These are phyloP conservation scores for Rosa multiflora DNA, from an alignment of 306 rosid genomes.

Conservation along the genomic window DNA sequence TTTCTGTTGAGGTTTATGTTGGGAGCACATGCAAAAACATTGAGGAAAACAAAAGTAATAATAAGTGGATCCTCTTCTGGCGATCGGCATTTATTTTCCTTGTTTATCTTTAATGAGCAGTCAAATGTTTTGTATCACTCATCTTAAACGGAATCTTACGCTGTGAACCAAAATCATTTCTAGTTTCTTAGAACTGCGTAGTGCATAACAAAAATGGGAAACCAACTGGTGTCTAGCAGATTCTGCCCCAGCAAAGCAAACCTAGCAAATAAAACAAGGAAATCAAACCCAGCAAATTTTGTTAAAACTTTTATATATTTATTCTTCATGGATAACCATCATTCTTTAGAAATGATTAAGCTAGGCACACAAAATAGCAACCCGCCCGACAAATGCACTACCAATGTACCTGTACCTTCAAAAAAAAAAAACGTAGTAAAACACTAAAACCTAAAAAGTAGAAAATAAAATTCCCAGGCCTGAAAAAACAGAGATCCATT, in stretches of 20 bases:
- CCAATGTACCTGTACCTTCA: not conserved
- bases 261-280: not conserved
- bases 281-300: not conserved
- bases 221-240: too few relatives aligned
- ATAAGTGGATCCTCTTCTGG: not conserved
- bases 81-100: not conserved
- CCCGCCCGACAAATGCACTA: too few relatives aligned
- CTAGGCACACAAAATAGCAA: too few relatives aligned
- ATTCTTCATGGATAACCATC: not conserved
- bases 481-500: too few relatives aligned
- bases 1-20: not conserved
- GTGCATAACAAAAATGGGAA: not conserved
- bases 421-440: not conserved
- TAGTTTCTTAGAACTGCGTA: not conserved
- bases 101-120: not conserved
- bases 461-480: too few relatives aligned
- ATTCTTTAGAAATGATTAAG: not conserved
- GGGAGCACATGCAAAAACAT: not conserved
- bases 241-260: too few relatives aligned
- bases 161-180: not conserved
- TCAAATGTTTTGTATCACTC: too few relatives aligned
- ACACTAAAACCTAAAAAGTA: not conserved
- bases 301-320: too few relatives aligned
- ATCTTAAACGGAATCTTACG: too few relatives aligned
- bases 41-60: not conserved